Evolutionary conservation across 2,329 filamentous ascomycete genomes (phyloP).

Genomic region (Paracoccidioides brasiliensis): DNA sequence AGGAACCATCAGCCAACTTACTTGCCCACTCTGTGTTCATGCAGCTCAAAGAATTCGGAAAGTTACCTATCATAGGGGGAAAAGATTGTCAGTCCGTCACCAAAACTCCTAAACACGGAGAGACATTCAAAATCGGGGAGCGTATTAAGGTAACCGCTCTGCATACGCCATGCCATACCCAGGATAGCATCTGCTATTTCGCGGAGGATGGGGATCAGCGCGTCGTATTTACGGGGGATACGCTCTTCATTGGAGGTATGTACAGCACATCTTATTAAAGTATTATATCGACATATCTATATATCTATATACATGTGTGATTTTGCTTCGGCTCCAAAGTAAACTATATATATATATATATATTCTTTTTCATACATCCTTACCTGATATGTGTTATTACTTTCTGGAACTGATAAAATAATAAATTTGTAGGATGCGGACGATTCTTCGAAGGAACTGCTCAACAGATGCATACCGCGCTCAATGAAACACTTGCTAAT

Average conservation of each 20-base stretch:
- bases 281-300: too few relatives aligned
- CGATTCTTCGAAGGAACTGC: conserved; percentile 90
- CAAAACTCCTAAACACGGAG: conserved; percentile 58
- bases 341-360: background rate
- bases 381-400: background rate
- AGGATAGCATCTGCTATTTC: conserved; percentile 94
- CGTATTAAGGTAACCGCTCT: conserved; percentile 70
- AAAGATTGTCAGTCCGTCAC: conserved; percentile 76
- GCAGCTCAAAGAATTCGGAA: conserved; percentile 45
- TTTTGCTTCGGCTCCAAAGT: background rate
- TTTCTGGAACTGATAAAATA: background rate
- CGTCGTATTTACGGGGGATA: conserved; percentile 91
- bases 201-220: conserved; percentile 63
- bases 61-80: conserved; percentile 53
- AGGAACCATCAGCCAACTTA: background rate
- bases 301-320: background rate
- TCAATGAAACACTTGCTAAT: conserved; percentile 70
- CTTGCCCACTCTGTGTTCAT: background rate
- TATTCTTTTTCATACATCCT: background rate
- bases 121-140: conserved; percentile 67
- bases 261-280: too few relatives aligned
- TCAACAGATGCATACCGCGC: conserved; percentile 79
- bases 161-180: conserved; percentile 96
- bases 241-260: conserved; percentile 79
- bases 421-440: conserved; percentile 55